Percentiles rank a stretch among this genome's conserved stretches.
Evolutionary conservation across 345 rosid species (phyloP).

Genomic region (Cardamine resedifolia): DNA sequence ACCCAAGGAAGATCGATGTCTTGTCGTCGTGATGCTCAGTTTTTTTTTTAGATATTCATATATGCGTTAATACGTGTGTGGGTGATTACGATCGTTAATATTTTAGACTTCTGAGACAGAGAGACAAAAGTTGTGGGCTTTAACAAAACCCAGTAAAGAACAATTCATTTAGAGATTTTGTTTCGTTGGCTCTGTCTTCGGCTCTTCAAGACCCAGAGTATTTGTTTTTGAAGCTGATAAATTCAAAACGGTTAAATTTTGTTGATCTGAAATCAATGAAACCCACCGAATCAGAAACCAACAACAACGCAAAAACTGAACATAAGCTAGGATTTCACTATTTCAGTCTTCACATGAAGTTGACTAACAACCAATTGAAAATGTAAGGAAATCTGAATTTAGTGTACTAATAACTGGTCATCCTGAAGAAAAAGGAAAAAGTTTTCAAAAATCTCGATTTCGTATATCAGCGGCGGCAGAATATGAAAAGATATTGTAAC

Average conservation of each 20-base stretch:
- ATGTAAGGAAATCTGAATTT: too few species aligned
- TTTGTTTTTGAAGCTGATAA: background rate
- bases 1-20: slow-evolving; percentile 8
- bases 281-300: background rate
- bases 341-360: background rate
- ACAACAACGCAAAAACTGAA: background rate
- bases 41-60: slow-evolving; percentile 3
- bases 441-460: background rate
- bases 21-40: slow-evolving; percentile 13
- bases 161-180: background rate
- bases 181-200: background rate
- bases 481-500: background rate
- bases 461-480: too few species aligned
- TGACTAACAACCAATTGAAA: background rate
- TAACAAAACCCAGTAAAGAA: slow-evolving; percentile 12
- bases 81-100: slow-evolving; percentile 21
- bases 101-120: background rate
- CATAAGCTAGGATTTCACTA: background rate
- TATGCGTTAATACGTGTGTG: background rate
- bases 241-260: background rate
- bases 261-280: background rate
- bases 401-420: background rate
- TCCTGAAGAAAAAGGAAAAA: too few species aligned
- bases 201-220: background rate
- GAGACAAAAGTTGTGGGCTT: slow-evolving; percentile 24